These are phyloP conservation scores for Pestalotiopsis sp. DNA, from an alignment of 2,329 filamentous ascomycete genomes.

Conservation along the genomic window DNA sequence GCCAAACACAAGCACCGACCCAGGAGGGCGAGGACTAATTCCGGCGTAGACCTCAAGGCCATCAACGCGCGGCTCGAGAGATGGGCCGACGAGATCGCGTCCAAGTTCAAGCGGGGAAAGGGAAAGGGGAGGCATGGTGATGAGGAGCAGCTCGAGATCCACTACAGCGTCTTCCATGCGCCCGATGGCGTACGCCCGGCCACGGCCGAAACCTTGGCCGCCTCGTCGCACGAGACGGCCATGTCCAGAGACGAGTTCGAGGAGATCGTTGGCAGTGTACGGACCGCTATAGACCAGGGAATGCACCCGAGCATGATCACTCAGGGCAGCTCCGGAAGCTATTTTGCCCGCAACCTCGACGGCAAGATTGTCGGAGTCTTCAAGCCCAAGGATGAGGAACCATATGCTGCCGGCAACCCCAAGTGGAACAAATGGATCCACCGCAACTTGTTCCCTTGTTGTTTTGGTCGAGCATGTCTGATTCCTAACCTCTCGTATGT, in stretches of 20 bases:
- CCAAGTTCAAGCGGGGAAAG: constrained; percentile 88
- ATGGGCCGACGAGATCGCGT: constrained; percentile 98
- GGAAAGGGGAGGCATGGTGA: constrained; percentile 73
- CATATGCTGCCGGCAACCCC: constrained; percentile 93
- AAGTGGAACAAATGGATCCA: constrained; percentile 99
- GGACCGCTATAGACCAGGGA: constrained; percentile 84
- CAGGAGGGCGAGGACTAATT: constrained; percentile 64
- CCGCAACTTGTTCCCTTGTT: constrained; percentile 94
- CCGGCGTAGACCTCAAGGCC: constrained; percentile 94
- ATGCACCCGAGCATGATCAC: constrained; percentile 95
- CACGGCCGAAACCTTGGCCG: constrained; percentile 73
- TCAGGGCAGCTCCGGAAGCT: constrained; percentile 96
- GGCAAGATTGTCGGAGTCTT: constrained; percentile 97
- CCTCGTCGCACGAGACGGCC: constrained; percentile 54
- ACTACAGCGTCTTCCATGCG: constrained; percentile 94
- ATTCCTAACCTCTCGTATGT: constrained; percentile 98
- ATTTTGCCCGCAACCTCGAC: constrained; percentile 89
- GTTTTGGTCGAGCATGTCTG: constrained; percentile 90
- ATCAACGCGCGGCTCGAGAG: constrained; percentile 94
- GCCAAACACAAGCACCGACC: constrained; percentile 45
- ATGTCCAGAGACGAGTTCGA: constrained; percentile 86
- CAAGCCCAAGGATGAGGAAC: constrained; percentile 98
- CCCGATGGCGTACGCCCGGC: constrained; percentile 84
- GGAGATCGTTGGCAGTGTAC: constrained; percentile 85
- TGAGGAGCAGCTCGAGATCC: constrained; percentile 90